A percentile compares a stretch with the other conserved stretches of the same genome.
These are phyloP conservation scores for Aureobasidium sp. DNA, from an alignment of 2,329 filamentous ascomycete genomes.

Conservation along the genomic window DNA sequence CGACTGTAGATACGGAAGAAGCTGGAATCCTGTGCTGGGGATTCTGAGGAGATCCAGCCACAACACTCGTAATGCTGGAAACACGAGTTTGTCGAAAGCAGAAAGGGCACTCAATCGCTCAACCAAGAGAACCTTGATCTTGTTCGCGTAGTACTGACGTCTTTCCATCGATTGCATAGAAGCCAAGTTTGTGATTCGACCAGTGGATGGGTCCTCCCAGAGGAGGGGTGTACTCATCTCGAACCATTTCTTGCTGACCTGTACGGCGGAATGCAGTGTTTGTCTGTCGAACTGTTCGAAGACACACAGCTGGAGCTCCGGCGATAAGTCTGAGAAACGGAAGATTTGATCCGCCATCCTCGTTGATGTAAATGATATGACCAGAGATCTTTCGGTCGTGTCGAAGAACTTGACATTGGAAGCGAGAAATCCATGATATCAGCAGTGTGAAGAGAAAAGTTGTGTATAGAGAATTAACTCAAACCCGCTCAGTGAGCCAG, in stretches of 20 bases:
- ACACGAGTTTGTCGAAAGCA: not conserved
- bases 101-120: too few species aligned
- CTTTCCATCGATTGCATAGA: too few species aligned
- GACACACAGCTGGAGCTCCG: not conserved
- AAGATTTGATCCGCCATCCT: not conserved
- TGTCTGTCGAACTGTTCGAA: not conserved
- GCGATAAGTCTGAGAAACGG: not conserved
- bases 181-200: not conserved
- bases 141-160: not conserved
- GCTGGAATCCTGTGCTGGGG: not conserved
- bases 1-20: not conserved
- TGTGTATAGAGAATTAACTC: not conserved
- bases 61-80: not conserved
- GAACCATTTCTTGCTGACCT: not conserved
- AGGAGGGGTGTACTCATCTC: not conserved
- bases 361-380: not conserved
- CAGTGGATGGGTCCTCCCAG: not conserved
- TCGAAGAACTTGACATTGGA: not conserved
- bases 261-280: not conserved
- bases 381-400: not conserved
- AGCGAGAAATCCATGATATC: not conserved
- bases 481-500: not conserved
- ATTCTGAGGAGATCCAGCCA: not conserved
- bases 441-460: not conserved
- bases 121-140: not conserved